These are phyloP conservation scores for Stagonosporopsis tanaceti DNA, from an alignment of 2,329 filamentous ascomycete species.

Conservation along the genomic window DNA sequence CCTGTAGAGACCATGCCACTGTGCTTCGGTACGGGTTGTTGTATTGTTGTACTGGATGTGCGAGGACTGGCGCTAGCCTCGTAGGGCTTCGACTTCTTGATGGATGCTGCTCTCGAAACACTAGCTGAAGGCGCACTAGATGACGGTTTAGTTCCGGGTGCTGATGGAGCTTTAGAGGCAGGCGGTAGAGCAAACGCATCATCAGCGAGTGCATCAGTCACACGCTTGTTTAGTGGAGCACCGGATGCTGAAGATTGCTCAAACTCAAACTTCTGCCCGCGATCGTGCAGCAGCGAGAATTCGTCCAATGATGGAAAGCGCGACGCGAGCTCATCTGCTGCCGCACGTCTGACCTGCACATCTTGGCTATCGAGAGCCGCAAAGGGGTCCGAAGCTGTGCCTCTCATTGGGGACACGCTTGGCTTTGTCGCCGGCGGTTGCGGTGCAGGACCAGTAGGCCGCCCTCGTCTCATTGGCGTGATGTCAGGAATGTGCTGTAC, in stretches of 20 bases:
- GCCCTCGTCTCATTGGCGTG: conserved; percentile 89
- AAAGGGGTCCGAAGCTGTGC: conserved; percentile 82
- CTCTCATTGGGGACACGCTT: conserved; percentile 73
- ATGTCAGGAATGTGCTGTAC: conserved; percentile 84
- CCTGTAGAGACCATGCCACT: conserved; percentile 72
- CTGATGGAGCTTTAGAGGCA: conserved; percentile 34
- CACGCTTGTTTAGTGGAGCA: conserved; percentile 66
- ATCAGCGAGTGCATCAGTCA: conserved; percentile 81
- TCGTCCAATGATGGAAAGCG: conserved; percentile 92
- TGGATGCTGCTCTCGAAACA: conserved; percentile 43
- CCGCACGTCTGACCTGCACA: conserved; percentile 55
- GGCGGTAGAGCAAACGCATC: conserved; percentile 74
- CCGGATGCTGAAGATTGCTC: conserved; percentile 55
- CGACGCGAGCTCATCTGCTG: conserved; percentile 80
- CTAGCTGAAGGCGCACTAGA: conserved; percentile 42
- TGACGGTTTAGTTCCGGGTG: conserved; percentile 39
- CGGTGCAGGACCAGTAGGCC: conserved; percentile 66
- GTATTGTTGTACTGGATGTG: conserved; percentile 45
- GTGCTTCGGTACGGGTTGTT: conserved; percentile 57
- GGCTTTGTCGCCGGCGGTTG: conserved; percentile 59
- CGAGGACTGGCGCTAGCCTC: conserved; percentile 25
- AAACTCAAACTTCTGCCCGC: conserved; percentile 85
- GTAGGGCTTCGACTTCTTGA: conserved; percentile 38
- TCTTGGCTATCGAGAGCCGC: conserved; percentile 81
- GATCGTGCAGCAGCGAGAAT: conserved; percentile 88